A percentile compares a stretch with the other conserved stretches of the same genome.
These are phyloP conservation scores for Gardenia jasminoides DNA, from an alignment of 257 asterid species.

Conservation along the genomic window DNA sequence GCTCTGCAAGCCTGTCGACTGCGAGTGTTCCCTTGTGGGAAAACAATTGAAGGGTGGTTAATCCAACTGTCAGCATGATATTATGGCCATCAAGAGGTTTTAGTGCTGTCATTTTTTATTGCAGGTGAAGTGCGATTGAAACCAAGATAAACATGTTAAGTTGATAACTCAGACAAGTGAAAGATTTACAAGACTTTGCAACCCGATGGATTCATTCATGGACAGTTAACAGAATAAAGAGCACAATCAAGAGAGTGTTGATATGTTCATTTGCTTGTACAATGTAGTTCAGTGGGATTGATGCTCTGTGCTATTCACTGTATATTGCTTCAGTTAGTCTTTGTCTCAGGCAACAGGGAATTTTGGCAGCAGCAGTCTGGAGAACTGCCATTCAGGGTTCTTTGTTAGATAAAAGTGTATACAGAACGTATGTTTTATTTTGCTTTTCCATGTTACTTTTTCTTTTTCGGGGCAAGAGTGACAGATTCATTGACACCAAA, in stretches of 20 bases:
- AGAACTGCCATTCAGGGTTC: not conserved
- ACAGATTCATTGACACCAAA: constrained; percentile 6
- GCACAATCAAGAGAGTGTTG: not conserved
- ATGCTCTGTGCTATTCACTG: not conserved
- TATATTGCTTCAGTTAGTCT: constrained; percentile 1
- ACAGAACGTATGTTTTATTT: constrained; percentile 10
- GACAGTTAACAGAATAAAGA: constrained; percentile 6
- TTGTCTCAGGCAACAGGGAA: constrained; percentile 8
- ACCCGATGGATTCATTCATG: constrained; percentile 3
- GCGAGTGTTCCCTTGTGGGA: not conserved
- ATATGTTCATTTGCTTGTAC: constrained; percentile 7
- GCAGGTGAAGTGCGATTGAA: not conserved
- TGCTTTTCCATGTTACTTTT: not conserved
- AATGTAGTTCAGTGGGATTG: constrained; percentile 7
- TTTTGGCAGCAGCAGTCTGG: not conserved
- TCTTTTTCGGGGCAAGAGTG: constrained; percentile 2
- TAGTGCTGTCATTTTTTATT: not conserved
- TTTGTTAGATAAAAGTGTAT: constrained; percentile 5
- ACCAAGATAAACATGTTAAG: not conserved
- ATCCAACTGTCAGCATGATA: not conserved
- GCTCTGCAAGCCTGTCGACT: not conserved
- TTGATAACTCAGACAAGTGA: not conserved
- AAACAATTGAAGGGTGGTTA: too few species aligned
- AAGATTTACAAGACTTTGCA: not conserved
- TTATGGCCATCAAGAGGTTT: not conserved